Evolutionary conservation across 2,329 filamentous ascomycete species (phyloP).

Genomic region (Chaetomium globosum): DNA sequence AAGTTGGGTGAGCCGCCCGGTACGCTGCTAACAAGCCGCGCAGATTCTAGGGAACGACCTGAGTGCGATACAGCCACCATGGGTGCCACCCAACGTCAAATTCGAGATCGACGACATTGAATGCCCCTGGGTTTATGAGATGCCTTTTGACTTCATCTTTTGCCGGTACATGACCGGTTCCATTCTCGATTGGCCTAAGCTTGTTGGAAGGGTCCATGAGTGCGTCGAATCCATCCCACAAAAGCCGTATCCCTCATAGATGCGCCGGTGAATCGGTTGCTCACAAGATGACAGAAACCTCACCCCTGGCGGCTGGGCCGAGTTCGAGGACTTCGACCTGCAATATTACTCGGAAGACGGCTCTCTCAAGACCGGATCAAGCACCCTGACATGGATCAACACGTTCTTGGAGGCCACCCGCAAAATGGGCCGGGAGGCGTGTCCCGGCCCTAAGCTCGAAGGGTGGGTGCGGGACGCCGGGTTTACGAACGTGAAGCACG

Average conservation of each 20-base stretch:
- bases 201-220: slow-evolving; percentile 37
- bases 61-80: slow-evolving; percentile 40
- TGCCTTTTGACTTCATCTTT: slow-evolving; percentile 44
- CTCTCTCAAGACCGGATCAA: slow-evolving; percentile 31
- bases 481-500: slow-evolving; percentile 29
- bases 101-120: slow-evolving; percentile 46
- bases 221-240: slow-evolving; percentile 18
- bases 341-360: slow-evolving; percentile 41
- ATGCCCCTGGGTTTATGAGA: slow-evolving; percentile 35
- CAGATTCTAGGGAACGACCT: slow-evolving; percentile 41
- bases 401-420: slow-evolving; percentile 33
- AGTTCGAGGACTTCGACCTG: slow-evolving; percentile 41
- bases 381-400: slow-evolving; percentile 32
- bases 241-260: not conserved
- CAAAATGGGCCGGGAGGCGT: slow-evolving; percentile 34
- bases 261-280: not conserved
- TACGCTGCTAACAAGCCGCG: slow-evolving; percentile 41
- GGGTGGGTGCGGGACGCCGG: slow-evolving; percentile 38
- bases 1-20: not conserved
- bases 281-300: slow-evolving; percentile 36
- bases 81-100: slow-evolving; percentile 42
- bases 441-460: slow-evolving; percentile 37
- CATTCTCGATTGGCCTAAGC: slow-evolving; percentile 42
- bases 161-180: slow-evolving; percentile 43
- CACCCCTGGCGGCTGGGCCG: slow-evolving; percentile 44